Conservation (phyloP, 805 yeast genomes). For the Yarrowia divulgata region DNA sequence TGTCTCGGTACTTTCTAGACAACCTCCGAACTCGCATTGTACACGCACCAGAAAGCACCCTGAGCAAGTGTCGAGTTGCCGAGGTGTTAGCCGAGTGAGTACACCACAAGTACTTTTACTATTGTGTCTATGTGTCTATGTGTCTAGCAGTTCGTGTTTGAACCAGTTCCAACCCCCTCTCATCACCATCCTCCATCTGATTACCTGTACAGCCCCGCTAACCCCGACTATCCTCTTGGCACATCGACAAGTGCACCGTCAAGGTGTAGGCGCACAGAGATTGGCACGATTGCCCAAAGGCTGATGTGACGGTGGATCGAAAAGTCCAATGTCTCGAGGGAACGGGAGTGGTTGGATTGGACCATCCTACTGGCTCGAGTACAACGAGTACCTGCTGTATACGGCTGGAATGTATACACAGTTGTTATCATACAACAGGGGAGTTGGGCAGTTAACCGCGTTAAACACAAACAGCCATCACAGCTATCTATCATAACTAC, state of each 20-base stretch:
- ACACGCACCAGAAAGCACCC: neutral
- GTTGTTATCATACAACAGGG: neutral
- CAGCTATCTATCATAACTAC: no score
- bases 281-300: constrained; percentile 5
- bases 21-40: constrained; percentile 5
- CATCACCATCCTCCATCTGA: no score
- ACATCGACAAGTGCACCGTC: constrained; percentile 15
- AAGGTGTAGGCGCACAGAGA: constrained; percentile 11
- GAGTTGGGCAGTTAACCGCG: no score
- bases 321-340: neutral
- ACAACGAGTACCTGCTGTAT: no score
- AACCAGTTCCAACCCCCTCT: no score
- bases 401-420: neutral
- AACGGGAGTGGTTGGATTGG: neutral
- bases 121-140: no score
- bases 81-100: no score
- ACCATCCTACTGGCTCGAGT: no score
- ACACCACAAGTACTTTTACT: no score
- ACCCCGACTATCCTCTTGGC: constrained; percentile 1
- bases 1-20: neutral
- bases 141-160: no score
- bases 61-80: neutral
- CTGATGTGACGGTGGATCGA: constrained; percentile 22
- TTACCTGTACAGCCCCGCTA: no score
- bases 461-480: no score